phyloP scores from a whole-genome alignment of 257 asterid genomes.

The Verbena officinalis region DNA sequence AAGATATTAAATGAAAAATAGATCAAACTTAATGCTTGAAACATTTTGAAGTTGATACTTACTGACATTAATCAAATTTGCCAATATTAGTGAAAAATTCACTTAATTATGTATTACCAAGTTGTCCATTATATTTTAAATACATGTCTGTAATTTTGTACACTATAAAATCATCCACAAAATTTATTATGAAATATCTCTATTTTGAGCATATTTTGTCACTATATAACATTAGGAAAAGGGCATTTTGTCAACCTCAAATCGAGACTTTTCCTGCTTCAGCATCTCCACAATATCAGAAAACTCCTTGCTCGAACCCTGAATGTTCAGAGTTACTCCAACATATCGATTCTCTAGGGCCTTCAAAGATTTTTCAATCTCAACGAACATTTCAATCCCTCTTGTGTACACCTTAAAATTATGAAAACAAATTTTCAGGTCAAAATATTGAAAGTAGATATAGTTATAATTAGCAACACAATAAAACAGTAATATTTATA shows the following conservation, averaged over 20 bases:
- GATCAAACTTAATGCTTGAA: neutral
- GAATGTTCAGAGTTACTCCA: conserved; percentile 63
- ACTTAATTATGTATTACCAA: too few relatives aligned
- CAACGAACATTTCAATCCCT: conserved; percentile 70
- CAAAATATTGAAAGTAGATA: conserved; percentile 7
- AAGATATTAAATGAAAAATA: neutral
- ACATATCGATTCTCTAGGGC: conserved; percentile 52
- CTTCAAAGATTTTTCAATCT: conserved; percentile 70
- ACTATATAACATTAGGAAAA: neutral
- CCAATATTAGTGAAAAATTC: too few relatives aligned
- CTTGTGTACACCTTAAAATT: conserved; percentile 53
- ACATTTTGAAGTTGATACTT: too few relatives aligned
- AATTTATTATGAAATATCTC: neutral
- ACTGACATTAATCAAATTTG: too few relatives aligned
- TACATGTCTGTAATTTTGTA: neutral
- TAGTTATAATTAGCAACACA: conserved; percentile 1
- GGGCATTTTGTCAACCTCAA: conserved; percentile 60
- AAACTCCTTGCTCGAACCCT: conserved; percentile 60
- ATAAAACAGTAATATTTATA: conserved; percentile 28
- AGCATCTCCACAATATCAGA: conserved; percentile 74
- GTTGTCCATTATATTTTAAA: neutral
- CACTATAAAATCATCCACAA: neutral
- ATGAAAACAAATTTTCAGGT: conserved; percentile 24
- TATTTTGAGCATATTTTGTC: neutral
- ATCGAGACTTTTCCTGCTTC: conserved; percentile 69